Percentiles rank a stretch among this genome's conserved stretches.
Conservation (phyloP, 2,329 filamentous ascomycete species). For the Fusarium heterosporum region DNA sequence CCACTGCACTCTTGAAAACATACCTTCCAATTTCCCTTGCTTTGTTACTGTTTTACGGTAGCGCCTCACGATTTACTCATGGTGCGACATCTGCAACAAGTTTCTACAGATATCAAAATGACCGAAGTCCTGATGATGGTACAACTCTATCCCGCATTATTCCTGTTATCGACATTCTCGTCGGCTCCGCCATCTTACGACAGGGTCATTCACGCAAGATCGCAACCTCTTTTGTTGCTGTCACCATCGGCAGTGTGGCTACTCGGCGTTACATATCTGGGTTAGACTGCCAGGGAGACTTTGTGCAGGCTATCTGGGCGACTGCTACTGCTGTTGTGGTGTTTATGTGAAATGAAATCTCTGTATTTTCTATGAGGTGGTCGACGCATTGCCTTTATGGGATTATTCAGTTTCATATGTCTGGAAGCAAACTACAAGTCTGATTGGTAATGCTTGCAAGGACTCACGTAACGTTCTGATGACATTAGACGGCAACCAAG, state of each 20-base stretch:
- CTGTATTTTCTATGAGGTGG: neutral
- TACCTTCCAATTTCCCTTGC: constrained; percentile 21
- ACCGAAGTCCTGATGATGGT: constrained; percentile 17
- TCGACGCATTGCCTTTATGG: neutral
- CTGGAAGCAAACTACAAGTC: no score
- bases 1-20: neutral
- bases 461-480: no score
- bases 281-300: constrained; percentile 1
- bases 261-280: constrained; percentile 12
- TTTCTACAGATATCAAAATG: constrained; percentile 30
- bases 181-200: constrained; percentile 8
- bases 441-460: no score
- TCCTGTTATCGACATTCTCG: constrained; percentile 23
- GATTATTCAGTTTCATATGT: no score
- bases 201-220: constrained; percentile 12
- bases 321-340: neutral
- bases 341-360: neutral
- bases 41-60: constrained; percentile 31
- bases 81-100: constrained; percentile 23
- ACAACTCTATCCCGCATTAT: constrained; percentile 14
- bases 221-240: constrained; percentile 28
- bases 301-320: constrained; percentile 25
- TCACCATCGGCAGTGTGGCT: constrained; percentile 15
- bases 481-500: neutral
- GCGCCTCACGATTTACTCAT: constrained; percentile 30